Evolutionary conservation across 345 rosid genomes (phyloP).

Genomic region (Salix brachista): DNA sequence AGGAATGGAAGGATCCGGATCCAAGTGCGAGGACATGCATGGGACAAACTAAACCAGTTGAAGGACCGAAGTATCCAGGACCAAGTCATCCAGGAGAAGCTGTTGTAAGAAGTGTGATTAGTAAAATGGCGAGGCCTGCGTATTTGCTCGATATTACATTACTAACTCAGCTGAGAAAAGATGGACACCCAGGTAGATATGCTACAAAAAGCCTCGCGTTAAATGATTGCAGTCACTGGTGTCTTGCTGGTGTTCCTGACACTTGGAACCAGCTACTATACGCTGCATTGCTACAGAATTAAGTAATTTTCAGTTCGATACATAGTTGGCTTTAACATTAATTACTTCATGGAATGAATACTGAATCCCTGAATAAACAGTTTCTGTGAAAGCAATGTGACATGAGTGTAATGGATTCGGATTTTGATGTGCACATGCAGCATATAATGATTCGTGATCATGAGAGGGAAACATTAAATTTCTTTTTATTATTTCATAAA

Average conservation of each 20-base stretch:
- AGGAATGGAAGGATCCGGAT: conserved; percentile 42
- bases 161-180: conserved; percentile 61
- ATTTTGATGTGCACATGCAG: too few species aligned
- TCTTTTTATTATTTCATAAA: too few species aligned
- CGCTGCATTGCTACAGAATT: conserved; percentile 10
- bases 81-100: conserved; percentile 32
- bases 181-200: conserved; percentile 58
- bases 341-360: too few species aligned
- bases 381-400: too few species aligned
- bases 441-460: too few species aligned
- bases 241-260: conserved; percentile 73
- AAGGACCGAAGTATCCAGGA: conserved; percentile 36
- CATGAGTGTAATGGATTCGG: too few species aligned
- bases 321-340: too few species aligned
- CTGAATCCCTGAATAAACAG: too few species aligned
- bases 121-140: conserved; percentile 41
- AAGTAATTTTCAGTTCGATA: too few species aligned
- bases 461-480: too few species aligned
- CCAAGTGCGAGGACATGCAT: conserved; percentile 24
- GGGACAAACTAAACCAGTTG: conserved; percentile 52
- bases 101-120: conserved; percentile 36
- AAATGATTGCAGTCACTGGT: conserved; percentile 76
- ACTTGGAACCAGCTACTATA: conserved; percentile 68
- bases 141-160: conserved; percentile 50
- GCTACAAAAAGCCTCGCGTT: conserved; percentile 21